Percentiles rank a stretch among this genome's conserved stretches.
These are phyloP conservation scores for Ustilago xerochloae DNA, from an alignment of 1,284 basidiomycete genomes.

Conservation along the genomic window DNA sequence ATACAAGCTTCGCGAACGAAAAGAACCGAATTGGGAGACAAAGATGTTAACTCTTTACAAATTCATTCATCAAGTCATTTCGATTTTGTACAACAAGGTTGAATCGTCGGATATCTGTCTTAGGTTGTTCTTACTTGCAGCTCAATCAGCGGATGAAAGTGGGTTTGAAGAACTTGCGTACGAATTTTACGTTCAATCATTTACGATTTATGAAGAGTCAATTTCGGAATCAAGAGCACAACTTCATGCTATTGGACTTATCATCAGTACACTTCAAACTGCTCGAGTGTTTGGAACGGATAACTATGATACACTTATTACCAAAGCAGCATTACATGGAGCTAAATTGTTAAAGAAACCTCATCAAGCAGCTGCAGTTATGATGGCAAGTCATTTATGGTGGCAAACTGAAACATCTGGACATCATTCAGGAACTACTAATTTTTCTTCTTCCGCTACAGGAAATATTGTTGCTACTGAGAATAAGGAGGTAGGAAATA, in stretches of 20 bases:
- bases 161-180: constrained; percentile 66
- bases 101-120: constrained; percentile 65
- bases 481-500: constrained; percentile 14
- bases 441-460: constrained; percentile 38
- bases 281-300: constrained; percentile 62
- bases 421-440: constrained; percentile 21
- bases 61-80: constrained; percentile 66
- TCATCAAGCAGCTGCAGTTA: constrained; percentile 66
- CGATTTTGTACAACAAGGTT: constrained; percentile 64
- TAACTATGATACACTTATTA: constrained; percentile 66
- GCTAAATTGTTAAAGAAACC: constrained; percentile 67
- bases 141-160: constrained; percentile 64
- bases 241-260: constrained; percentile 62
- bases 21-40: constrained; percentile 56
- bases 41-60: constrained; percentile 66
- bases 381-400: constrained; percentile 68
- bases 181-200: constrained; percentile 67
- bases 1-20: constrained; percentile 56
- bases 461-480: constrained; percentile 38
- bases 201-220: constrained; percentile 68
- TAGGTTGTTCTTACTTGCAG: constrained; percentile 61
- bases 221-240: constrained; percentile 65
- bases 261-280: constrained; percentile 63
- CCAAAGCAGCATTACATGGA: constrained; percentile 65
- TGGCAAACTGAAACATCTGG: constrained; percentile 62